phyloP scores from a whole-genome alignment of 2,329 filamentous ascomycete species.

The Ascochyta koolunga region DNA sequence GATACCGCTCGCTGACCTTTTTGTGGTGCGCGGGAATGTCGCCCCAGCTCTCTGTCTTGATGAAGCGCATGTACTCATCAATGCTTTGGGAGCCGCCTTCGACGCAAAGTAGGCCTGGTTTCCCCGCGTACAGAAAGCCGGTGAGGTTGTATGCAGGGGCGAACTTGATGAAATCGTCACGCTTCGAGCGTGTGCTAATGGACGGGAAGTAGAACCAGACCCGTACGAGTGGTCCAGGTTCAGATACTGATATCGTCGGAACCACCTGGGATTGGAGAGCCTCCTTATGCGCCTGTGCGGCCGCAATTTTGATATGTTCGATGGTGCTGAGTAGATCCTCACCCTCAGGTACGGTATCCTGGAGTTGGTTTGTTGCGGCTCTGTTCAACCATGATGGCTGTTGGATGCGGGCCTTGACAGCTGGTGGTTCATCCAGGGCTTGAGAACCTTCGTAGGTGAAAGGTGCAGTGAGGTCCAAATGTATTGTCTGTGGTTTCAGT shows the following conservation, averaged over 20 bases:
- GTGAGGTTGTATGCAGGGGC: constrained; percentile 61
- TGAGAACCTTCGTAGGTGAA: constrained; percentile 19
- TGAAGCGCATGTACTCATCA: constrained; percentile 67
- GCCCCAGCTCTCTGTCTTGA: constrained; percentile 68
- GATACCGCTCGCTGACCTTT: constrained; percentile 64
- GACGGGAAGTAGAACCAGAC: constrained; percentile 71
- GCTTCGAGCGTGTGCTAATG: constrained; percentile 64
- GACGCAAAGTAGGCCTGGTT: constrained; percentile 62
- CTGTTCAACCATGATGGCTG: constrained; percentile 35
- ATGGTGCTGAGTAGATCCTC: constrained; percentile 30
- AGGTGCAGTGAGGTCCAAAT: constrained; percentile 27
- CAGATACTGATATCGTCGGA: background rate
- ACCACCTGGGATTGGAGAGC: background rate
- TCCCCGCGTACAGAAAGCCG: constrained; percentile 66
- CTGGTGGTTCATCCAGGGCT: constrained; percentile 25
- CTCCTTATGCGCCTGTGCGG: background rate
- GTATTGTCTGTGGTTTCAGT: constrained; percentile 5
- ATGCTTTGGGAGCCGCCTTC: constrained; percentile 57
- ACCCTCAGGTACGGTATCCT: constrained; percentile 7
- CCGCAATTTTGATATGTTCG: constrained; percentile 29
- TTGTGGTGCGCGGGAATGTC: constrained; percentile 68
- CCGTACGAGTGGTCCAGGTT: constrained; percentile 49
- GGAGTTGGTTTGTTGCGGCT: constrained; percentile 26
- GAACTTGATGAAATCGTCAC: constrained; percentile 62
- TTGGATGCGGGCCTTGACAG: constrained; percentile 27